A percentile compares a stretch with the other conserved stretches of the same genome.
phyloP scores from a whole-genome alignment of 345 rosid species.

The Gossypium longicalyx region DNA sequence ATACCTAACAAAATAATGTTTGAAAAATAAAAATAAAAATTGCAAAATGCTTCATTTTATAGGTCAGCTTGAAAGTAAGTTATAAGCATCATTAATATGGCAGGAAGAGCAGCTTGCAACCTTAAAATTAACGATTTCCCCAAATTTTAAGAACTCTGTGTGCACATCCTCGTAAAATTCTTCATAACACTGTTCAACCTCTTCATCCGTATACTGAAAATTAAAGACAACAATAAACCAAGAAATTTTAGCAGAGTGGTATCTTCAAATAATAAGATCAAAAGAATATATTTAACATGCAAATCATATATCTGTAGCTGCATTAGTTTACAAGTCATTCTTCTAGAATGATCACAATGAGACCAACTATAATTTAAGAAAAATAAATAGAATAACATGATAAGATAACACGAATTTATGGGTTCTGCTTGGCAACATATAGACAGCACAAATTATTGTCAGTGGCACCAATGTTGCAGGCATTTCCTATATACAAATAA shows the following conservation, averaged over 20 bases:
- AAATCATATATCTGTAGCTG: not conserved
- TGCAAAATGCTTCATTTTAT: not conserved
- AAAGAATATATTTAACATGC: conserved; percentile 5
- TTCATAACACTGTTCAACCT: conserved; percentile 71
- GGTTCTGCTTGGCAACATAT: not conserved
- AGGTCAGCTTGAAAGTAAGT: not conserved
- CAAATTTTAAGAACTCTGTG: conserved; percentile 91
- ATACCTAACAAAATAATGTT: not conserved
- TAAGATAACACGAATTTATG: not conserved
- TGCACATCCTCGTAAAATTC: conserved; percentile 98
- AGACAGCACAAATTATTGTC: not conserved
- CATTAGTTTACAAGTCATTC: conserved; percentile 9
- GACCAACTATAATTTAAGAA: not conserved
- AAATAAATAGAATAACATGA: not conserved
- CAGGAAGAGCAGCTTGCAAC: conserved; percentile 34
- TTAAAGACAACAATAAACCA: conserved; percentile 21
- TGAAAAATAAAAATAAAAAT: not conserved
- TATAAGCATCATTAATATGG: not conserved
- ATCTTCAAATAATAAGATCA: conserved; percentile 1
- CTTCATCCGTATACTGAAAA: conserved; percentile 88
- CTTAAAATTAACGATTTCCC: conserved; percentile 95
- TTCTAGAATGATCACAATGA: not conserved
- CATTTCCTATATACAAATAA: not conserved
- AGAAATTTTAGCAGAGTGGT: conserved; percentile 4
- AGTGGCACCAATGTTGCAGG: not conserved